A percentile compares a stretch with the other conserved stretches of the same genome.
Conservation (phyloP, 768 basidiomycete genomes). For the Russula ochroleuca region DNA sequence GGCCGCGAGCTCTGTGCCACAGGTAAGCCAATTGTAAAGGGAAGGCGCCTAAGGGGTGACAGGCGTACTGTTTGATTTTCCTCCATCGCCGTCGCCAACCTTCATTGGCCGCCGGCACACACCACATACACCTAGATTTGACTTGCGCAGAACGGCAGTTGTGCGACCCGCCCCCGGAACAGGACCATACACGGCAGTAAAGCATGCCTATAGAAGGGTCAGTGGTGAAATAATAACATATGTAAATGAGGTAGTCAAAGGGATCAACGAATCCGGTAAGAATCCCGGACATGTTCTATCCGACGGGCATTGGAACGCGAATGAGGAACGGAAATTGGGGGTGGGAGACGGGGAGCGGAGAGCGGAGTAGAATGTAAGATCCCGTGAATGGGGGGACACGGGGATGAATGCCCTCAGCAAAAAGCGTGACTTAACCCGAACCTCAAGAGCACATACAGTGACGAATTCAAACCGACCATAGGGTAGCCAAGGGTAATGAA, state of each 20-base stretch:
- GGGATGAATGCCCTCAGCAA: neutral
- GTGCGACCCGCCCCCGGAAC: slow-evolving; percentile 56
- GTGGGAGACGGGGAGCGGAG: neutral
- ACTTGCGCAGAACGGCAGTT: slow-evolving; percentile 54
- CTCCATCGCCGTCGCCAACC: slow-evolving; percentile 79
- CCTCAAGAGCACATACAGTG: slow-evolving; percentile 2
- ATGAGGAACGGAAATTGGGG: neutral
- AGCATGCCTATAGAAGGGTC: slow-evolving; percentile 71
- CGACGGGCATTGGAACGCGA: neutral
- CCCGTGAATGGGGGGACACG: neutral
- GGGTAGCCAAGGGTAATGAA: neutral
- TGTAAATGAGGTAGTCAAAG: slow-evolving; percentile 1
- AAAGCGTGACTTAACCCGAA: neutral
- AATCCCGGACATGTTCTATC: neutral
- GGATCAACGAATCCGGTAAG: neutral
- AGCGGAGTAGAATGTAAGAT: too few species aligned
- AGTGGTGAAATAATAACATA: neutral
- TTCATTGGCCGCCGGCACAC: slow-evolving; percentile 98
- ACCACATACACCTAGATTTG: slow-evolving; percentile 91
- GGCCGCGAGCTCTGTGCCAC: slow-evolving; percentile 75
- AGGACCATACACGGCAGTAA: slow-evolving; percentile 93
- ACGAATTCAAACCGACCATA: slow-evolving; percentile 11
- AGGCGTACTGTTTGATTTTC: slow-evolving; percentile 83
- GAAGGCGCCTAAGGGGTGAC: slow-evolving; percentile 1
- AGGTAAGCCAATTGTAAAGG: slow-evolving; percentile 20